phyloP scores from a whole-genome alignment of 179 eudicot genomes.

The Beta macrorhiza region DNA sequence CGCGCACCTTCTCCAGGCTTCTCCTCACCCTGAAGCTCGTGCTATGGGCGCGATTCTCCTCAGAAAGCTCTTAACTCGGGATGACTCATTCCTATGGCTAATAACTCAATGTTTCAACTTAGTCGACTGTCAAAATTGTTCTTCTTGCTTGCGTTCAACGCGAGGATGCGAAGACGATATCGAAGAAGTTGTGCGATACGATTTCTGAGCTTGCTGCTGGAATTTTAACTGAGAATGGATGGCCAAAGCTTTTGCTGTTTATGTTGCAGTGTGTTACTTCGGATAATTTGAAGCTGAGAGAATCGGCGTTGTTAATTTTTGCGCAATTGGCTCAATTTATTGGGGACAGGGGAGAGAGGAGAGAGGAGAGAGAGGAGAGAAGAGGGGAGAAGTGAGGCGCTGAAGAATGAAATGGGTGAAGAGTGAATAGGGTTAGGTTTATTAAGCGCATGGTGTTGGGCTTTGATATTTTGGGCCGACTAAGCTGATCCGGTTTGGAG shows the following conservation, averaged over 20 bases:
- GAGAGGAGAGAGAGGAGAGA: no score
- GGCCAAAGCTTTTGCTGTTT: conserved; percentile 65
- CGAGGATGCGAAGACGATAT: conserved; percentile 3
- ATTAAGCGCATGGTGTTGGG: no score
- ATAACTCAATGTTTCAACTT: not conserved
- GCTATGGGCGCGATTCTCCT: not conserved
- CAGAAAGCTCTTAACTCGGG: conserved; percentile 30
- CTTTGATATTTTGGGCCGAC: no score
- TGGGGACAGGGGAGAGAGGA: conserved; percentile 37
- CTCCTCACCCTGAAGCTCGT: conserved; percentile 63
- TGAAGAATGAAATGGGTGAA: no score
- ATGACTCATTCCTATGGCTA: conserved; percentile 25
- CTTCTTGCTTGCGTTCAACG: no score
- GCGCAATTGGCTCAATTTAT: conserved; percentile 75
- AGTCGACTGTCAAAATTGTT: no score
- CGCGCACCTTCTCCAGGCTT: conserved; percentile 52
- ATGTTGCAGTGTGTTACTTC: conserved; percentile 86
- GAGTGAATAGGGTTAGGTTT: no score
- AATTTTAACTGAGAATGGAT: conserved; percentile 25
- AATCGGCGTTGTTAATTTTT: conserved; percentile 70
- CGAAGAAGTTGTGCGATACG: conserved; percentile 31
- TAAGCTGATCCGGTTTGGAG: no score
- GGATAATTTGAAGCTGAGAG: conserved; percentile 57
- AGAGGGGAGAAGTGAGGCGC: no score
- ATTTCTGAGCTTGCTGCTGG: conserved; percentile 33